Evolutionary conservation across 2,329 filamentous ascomycete species (phyloP), one percentile per base, ranked within the genome.

Genomic region (Phymatotrichopsis omnivora): DNA sequence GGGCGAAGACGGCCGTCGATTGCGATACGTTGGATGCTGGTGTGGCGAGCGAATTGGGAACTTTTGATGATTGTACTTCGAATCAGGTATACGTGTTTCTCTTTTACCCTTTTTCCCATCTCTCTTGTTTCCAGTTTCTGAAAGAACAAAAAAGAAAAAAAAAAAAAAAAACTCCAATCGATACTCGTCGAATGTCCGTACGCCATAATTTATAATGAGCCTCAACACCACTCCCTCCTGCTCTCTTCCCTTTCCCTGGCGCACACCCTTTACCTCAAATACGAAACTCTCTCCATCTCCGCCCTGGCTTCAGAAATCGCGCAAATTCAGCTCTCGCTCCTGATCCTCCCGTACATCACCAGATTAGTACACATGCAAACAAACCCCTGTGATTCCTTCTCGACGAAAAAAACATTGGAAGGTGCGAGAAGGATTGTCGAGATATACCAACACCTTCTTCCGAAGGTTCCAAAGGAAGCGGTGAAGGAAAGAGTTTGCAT

Each of bases 301-400:
- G 68, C 74, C 46, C 60, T 79, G 22, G 71, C 72, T 2, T 68
- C 74, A 4, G 74, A 79, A 46, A 65, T 74, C 48, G 67, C 72
- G 57, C 72, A 74, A 67, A 66, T 75, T 10, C 69, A 67, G 53
- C 59, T 78, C 17, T 69, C 73, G 27, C 58, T 75, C 2, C 62
- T 58, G 14, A 72, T 76, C 30, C 62, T 66, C 0, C 65, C 67
- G 0, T 60, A 72, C 36, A 60, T 76, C 36, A 67, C 61, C 2
- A 72, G 73, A 5, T 68, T 63, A 40, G 65, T 75, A 0, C 75
- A 76, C 55, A 64, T 78, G 11, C 73, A n/a, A n/a, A n/a, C n/a
- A n/a, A n/a, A n/a, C n/a, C n/a, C n/a, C n/a, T n/a, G n/a, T n/a
- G n/a, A n/a, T n/a, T n/a, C n/a, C n/a, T n/a, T n/a, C n/a, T n/a